A percentile compares a stretch with the other conserved stretches of the same genome.
These are phyloP conservation scores for Trichopus zeylanicus DNA, from an alignment of 116 monocot genomes.

Conservation along the genomic window DNA sequence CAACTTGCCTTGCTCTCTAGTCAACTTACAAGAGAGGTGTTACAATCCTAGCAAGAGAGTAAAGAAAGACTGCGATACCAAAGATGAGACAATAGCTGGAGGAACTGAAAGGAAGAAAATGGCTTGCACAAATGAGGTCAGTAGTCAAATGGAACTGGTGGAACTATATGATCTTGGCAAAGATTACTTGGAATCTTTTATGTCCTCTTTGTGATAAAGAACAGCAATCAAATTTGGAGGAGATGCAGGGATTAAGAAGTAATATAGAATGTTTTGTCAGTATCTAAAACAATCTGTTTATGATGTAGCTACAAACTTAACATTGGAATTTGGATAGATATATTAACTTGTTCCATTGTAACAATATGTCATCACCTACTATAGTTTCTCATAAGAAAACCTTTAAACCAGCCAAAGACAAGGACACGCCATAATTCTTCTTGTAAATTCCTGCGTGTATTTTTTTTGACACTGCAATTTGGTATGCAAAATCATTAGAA, in stretches of 20 bases:
- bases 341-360: too few relatives aligned
- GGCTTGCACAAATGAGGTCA: not conserved
- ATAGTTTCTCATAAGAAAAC: too few relatives aligned
- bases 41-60: constrained; percentile 5
- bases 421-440: too few relatives aligned
- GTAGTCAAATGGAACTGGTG: constrained; percentile 5
- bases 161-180: constrained; percentile 34
- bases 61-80: not conserved
- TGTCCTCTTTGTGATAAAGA: constrained; percentile 16
- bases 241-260: too few relatives aligned
- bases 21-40: not conserved
- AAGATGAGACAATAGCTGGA: constrained; percentile 4
- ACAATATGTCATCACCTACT: too few relatives aligned
- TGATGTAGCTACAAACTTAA: not conserved
- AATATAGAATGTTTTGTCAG: too few relatives aligned
- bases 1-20: not conserved
- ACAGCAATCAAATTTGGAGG: not conserved
- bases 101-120: constrained; percentile 1
- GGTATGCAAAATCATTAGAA: too few relatives aligned
- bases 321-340: not conserved
- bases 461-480: too few relatives aligned
- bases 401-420: too few relatives aligned
- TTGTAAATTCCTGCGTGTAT: too few relatives aligned
- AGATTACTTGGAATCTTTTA: constrained; percentile 27
- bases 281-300: too few relatives aligned